These are phyloP conservation scores for Coprinopsis strossmayeri DNA, from an alignment of 768 basidiomycete genomes.

Conservation along the genomic window DNA sequence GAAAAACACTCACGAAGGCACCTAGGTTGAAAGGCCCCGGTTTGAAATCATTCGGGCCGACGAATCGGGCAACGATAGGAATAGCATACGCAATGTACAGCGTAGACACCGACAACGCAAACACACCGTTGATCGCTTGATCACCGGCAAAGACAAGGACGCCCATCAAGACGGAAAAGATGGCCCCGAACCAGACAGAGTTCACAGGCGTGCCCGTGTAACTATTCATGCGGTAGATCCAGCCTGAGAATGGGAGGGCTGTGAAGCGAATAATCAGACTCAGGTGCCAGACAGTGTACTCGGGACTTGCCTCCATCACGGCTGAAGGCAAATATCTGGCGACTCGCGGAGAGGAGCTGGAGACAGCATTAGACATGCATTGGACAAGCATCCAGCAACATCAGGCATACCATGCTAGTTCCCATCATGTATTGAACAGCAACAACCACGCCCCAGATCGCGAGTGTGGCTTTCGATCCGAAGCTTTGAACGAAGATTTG, in stretches of 20 bases:
- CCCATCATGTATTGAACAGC: slow-evolving; percentile 51
- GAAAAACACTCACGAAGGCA: slow-evolving; percentile 17
- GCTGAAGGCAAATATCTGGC: slow-evolving; percentile 68
- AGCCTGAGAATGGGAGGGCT: slow-evolving; percentile 58
- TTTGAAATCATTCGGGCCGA: slow-evolving; percentile 40
- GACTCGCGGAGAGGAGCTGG: slow-evolving; percentile 25
- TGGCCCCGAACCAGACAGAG: slow-evolving; percentile 47
- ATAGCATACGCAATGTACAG: slow-evolving; percentile 48
- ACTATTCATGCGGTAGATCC: slow-evolving; percentile 52
- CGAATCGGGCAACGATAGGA: slow-evolving; percentile 46
- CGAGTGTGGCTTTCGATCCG: slow-evolving; percentile 30
- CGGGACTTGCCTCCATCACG: slow-evolving; percentile 44
- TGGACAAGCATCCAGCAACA: background rate
- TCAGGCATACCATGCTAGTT: slow-evolving; percentile 39
- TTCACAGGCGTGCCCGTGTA: slow-evolving; percentile 53
- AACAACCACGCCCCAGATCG: slow-evolving; percentile 32
- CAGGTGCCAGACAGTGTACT: background rate
- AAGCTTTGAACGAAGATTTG: slow-evolving; percentile 48
- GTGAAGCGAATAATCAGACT: background rate
- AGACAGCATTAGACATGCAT: background rate
- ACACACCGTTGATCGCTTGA: slow-evolving; percentile 54
- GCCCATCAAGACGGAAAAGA: slow-evolving; percentile 43
- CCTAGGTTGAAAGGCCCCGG: slow-evolving; percentile 56
- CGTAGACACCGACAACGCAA: slow-evolving; percentile 38
- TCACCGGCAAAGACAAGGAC: slow-evolving; percentile 54